phyloP scores from a whole-genome alignment of 345 rosid species.

The Camelina laxa region DNA sequence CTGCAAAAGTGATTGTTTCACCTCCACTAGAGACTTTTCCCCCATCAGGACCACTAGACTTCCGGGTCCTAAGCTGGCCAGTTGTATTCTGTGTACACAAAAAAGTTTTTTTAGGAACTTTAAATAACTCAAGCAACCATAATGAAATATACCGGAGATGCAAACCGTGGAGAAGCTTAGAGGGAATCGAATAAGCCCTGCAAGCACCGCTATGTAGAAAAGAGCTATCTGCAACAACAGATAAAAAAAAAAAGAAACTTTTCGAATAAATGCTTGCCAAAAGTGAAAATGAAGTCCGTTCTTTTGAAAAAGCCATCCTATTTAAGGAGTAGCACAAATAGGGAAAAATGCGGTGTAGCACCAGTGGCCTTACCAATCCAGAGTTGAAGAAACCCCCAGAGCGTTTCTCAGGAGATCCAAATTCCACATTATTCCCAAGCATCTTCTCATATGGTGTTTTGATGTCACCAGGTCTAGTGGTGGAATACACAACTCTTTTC shows the following conservation, averaged over 20 bases:
- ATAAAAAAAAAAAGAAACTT: slow-evolving; percentile 5
- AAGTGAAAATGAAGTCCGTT: not conserved
- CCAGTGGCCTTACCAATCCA: slow-evolving; percentile 60
- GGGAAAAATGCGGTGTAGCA: not conserved
- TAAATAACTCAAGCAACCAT: not conserved
- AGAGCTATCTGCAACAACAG: slow-evolving; percentile 66
- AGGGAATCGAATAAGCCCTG: slow-evolving; percentile 81
- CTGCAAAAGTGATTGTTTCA: slow-evolving; percentile 85
- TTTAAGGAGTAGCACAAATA: not conserved
- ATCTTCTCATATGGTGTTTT: slow-evolving; percentile 93
- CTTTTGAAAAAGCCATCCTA: not conserved
- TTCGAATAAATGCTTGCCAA: not conserved
- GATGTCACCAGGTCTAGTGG: slow-evolving; percentile 79
- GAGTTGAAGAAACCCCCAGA: slow-evolving; percentile 84
- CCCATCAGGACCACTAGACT: slow-evolving; percentile 68
- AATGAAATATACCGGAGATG: not conserved
- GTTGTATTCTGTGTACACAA: slow-evolving; percentile 61
- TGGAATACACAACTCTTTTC: slow-evolving; percentile 71
- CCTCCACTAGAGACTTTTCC: slow-evolving; percentile 72
- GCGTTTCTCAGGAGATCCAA: slow-evolving; percentile 88
- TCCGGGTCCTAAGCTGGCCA: slow-evolving; percentile 78
- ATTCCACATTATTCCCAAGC: slow-evolving; percentile 88
- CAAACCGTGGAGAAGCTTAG: slow-evolving; percentile 79
- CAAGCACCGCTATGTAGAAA: slow-evolving; percentile 81
- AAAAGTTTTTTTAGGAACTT: slow-evolving; percentile 14